Evolutionary conservation across 306 rosid genomes (phyloP), one percentile per base, ranked within the genome.

Genomic region (Boehmeria nivea): DNA sequence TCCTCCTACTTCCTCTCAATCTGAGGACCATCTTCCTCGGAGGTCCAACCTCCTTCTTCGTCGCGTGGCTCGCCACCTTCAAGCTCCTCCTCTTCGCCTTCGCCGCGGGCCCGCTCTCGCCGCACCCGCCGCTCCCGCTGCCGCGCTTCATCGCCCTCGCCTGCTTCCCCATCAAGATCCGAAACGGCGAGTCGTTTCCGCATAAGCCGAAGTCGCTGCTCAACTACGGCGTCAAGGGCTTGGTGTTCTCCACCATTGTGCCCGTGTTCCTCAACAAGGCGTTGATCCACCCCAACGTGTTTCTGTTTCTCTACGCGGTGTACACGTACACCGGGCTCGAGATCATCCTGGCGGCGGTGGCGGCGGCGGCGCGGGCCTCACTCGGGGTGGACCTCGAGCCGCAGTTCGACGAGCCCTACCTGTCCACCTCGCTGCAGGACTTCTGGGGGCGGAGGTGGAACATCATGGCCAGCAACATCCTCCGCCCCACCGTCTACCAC

Each of bases 391-490:
- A 89, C 31, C 66, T 81, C 3, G 88, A 81, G 57, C 95, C 89
- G 2, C 86, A 71, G 51, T 83, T 86, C 72, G 60, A 89, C 3
- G 64, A 79, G 18, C 95, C 97, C 2, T 42, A 83, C 13, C 63
- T 79, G 3, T 78, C 95, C 0, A 64, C 83, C 18, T 89, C 97
- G 14, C 74, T 85, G 0, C 97, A 89, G 48, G 85, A 89, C 39
- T 89, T 86, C 40, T 89, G 97, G 97, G 82, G 93, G 0, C 53
- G 76, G 43, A 69, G 97, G 25, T 89, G 97, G 97, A 89, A 89
- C 57, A 77, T 89, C 34, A 73, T 81, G 78, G 83, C 70, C 18
- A 65, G 77, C 3, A 59, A 70, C 19, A 83, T 75, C 57, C 80
- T 89, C 0, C 85, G 74, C 37, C 73, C 69, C 10, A 65, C 76